These are phyloP conservation scores for Nicotiana sylvestris DNA, from an alignment of 257 asterid species.

Conservation along the genomic window DNA sequence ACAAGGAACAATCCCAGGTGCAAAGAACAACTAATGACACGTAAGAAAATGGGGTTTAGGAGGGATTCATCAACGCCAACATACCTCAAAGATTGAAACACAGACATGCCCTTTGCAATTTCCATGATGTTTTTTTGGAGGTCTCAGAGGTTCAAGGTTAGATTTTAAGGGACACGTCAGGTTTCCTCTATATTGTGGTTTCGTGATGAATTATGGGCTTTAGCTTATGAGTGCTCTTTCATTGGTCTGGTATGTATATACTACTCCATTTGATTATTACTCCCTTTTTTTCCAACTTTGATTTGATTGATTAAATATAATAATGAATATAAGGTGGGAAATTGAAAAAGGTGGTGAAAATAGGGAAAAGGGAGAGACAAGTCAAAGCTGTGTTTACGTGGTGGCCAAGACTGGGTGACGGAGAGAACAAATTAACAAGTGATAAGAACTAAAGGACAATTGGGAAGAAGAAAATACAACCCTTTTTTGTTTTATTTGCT, in stretches of 20 bases:
- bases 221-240: not conserved
- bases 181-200: not conserved
- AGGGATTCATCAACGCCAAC: slow-evolving; percentile 24
- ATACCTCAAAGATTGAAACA: slow-evolving; percentile 9
- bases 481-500: not conserved
- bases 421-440: not conserved
- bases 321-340: not conserved
- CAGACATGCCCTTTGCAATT: slow-evolving; percentile 22
- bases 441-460: not conserved
- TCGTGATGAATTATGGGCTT: not conserved
- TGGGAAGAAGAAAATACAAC: not conserved
- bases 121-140: not conserved
- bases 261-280: not conserved
- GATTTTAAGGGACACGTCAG: not conserved
- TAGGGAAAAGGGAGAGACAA: not conserved
- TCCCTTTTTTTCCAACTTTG: not conserved
- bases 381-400: slow-evolving; percentile 22
- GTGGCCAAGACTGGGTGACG: slow-evolving; percentile 29
- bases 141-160: not conserved
- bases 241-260: not conserved
- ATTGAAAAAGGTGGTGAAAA: not conserved
- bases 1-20: slow-evolving; percentile 42
- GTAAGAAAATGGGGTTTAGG: slow-evolving; percentile 42
- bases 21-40: slow-evolving; percentile 43
- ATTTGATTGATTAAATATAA: slow-evolving; percentile 1